Base-by-base conservation (phyloP, 169 alveolate species). In the Eimeria maxima region DNA sequence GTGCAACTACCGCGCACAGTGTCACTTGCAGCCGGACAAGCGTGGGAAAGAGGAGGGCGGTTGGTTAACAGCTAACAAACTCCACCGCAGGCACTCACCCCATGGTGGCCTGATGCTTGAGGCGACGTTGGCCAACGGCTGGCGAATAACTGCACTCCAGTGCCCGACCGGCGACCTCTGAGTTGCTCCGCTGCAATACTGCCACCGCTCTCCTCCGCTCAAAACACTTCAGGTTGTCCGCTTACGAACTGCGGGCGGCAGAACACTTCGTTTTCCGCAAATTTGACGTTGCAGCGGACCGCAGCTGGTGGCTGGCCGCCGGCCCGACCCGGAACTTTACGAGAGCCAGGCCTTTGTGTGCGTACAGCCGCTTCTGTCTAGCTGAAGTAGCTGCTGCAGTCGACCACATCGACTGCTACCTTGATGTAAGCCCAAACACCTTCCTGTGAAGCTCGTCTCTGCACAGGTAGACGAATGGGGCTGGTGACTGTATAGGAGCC, bases 21-120 rank as follows among this genome's bases (percentile, higher is more conserved):
- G 60, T 14, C 60, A 33, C 38, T 33, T 33, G 60, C 0, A 53
- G 20, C 29, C 33, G 10, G 29, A 60, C 71, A 60, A 3, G 71
- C 10, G 5, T 18, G 76, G 76, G 27, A 8, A 67, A 4, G 27
- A 27, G 18, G 18, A 44, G 76, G 16, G 20, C 0, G 20, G 44
- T 22, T 20, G 3, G 76, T 65, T 27, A 7, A 65, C 8, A 29
- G 47, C 24, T 7, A 33, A 29, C 73, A 83, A 45, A 47, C 0
- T 83, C 4, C 2, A 7, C 29, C 11, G 16, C 47, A 50, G 50
- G 29, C 71, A 11, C 90, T 83, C 50, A 83, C 91, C 91, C 91
- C 91, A 83, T 83, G 73, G 91, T 83, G 71, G 45, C 74, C 55
- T 53, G 73, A 13, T 83, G 47, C 29, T 33, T 50, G 91, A 47